Evolutionary conservation across 176 grass and related monocot species (phyloP), one percentile per base, ranked within the genome.

Genomic region (Themeda triandra): DNA sequence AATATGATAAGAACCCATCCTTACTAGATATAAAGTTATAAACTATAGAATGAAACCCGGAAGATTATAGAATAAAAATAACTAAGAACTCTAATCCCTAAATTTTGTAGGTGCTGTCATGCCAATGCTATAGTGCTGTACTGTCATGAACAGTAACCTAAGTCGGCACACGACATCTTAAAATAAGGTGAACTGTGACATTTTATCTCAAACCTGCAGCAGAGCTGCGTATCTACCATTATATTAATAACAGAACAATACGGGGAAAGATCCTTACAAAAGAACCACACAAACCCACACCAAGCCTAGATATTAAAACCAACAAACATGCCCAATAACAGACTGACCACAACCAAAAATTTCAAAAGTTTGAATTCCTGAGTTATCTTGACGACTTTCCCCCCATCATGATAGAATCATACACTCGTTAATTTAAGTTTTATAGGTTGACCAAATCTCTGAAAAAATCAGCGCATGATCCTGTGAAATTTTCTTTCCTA

Each of bases 401-500:
- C 35, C 2, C 15, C 28, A 31, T 45, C 27, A 10, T 21, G 28
- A 51, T 3, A 30, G 27, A 73, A 6, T 48, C 40, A 73, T 48
- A 48, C 24, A 18, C 13, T 44, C 58, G 45, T 63, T 37, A 63
- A 41, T 71, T 15, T 71, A 44, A 71, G n/a, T 0, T 68, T 68
- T 27, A 27, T 9, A 30, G 1, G 31, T 30, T 51, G 24, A 4
- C 27, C 8, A 49, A 18, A 11, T 30, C 25, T 48, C 14, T 49
- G 24, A 68, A 35, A 68, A 5, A 66, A 13, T 48, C 59, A 46
- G 31, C 10, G 2, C 39, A 36, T 44, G 18, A 68, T 76, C 48
- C 40, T 44, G 21, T 70, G n/a, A 71, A 71, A 68, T 63, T 12
- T 84, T 80, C 21, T 32, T 44, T 84, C 28, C 13, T 68, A 35